phyloP scores from a whole-genome alignment of 257 asterid genomes.

The Pogostemon cablin region DNA sequence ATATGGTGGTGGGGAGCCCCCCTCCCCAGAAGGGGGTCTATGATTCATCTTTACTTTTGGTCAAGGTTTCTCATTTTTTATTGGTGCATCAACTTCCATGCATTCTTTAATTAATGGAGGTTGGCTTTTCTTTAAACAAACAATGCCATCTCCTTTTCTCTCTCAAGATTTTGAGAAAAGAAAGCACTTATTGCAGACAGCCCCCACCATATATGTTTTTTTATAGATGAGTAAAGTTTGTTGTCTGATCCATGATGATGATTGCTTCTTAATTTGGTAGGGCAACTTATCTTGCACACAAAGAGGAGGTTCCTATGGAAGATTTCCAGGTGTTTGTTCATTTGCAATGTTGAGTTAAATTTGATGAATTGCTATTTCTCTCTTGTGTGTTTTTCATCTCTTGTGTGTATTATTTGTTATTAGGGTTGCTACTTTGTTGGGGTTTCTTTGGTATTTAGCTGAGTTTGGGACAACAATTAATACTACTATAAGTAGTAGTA shows the following conservation, averaged over 20 bases:
- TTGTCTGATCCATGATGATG: constrained; percentile 24
- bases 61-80: constrained; percentile 35
- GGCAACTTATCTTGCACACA: constrained; percentile 25
- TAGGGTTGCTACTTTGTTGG: too few species aligned
- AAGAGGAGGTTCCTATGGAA: constrained; percentile 12
- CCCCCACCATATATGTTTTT: constrained; percentile 27
- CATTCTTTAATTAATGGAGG: constrained; percentile 22
- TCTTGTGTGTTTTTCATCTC: too few species aligned
- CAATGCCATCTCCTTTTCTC: constrained; percentile 32
- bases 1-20: constrained; percentile 33
- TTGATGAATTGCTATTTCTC: background rate
- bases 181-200: constrained; percentile 23
- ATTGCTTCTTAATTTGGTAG: constrained; percentile 41
- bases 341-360: background rate
- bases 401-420: too few species aligned
- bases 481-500: too few species aligned
- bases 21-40: constrained; percentile 27
- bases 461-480: too few species aligned
- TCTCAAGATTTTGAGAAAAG: constrained; percentile 30
- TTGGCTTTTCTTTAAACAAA: constrained; percentile 39
- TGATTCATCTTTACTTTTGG: constrained; percentile 38
- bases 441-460: too few species aligned
- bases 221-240: constrained; percentile 36
- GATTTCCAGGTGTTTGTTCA: background rate
- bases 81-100: constrained; percentile 60